These are phyloP conservation scores for Phaseolus lunatus DNA, from an alignment of 306 rosid genomes.

Conservation along the genomic window DNA sequence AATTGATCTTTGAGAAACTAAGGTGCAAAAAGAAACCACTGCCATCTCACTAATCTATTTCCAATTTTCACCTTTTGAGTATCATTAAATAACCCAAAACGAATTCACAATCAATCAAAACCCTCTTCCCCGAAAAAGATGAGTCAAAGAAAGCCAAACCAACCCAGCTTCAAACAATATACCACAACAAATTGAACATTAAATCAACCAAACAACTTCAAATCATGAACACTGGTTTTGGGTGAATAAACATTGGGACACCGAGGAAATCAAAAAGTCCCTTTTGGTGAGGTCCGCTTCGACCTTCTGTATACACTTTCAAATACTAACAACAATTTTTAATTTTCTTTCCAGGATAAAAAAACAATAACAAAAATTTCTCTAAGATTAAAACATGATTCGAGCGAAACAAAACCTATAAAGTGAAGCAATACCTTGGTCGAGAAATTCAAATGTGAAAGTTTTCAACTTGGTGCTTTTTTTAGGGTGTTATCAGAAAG, in stretches of 20 bases:
- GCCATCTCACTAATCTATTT: background rate
- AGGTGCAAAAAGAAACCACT: no score
- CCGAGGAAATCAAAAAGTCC: background rate
- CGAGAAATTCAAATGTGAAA: background rate
- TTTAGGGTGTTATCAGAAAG: background rate
- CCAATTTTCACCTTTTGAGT: background rate
- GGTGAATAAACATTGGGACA: constrained; percentile 7
- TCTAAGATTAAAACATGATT: background rate
- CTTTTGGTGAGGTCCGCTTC: background rate
- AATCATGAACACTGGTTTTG: constrained; percentile 1
- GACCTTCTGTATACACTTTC: background rate
- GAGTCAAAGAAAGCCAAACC: background rate
- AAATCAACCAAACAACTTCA: background rate
- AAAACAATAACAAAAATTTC: background rate
- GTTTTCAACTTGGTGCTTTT: background rate
- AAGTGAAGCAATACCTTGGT: background rate
- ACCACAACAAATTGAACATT: background rate
- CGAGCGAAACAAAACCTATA: background rate
- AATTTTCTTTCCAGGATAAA: background rate
- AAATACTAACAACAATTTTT: background rate
- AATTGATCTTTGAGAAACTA: no score
- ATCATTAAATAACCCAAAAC: background rate
- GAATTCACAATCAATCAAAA: background rate
- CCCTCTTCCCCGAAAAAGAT: no score
- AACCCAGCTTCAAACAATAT: background rate